Evolutionary conservation across 352 stramenopile species (phyloP).

Genomic region (Pseudoperonospora humuli): DNA sequence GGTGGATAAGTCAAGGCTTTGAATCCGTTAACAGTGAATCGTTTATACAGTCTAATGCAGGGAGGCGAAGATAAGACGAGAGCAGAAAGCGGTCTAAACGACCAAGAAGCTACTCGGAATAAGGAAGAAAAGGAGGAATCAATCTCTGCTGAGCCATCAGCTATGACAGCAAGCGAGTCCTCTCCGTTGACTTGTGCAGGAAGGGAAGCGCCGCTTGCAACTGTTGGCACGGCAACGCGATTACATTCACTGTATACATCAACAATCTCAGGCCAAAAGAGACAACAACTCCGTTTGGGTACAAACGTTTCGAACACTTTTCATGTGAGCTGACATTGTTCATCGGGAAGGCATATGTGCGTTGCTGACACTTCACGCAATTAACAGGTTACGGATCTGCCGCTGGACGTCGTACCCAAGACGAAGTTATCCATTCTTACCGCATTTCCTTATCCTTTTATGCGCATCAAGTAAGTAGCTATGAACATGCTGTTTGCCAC

Average conservation of each 20-base stretch:
- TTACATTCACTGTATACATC: conserved; percentile 37
- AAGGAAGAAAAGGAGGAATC: neutral
- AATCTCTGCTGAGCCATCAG: neutral
- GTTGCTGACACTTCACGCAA: conserved; percentile 1
- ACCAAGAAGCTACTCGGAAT: neutral
- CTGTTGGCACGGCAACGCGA: conserved; percentile 7
- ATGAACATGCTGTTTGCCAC: neutral
- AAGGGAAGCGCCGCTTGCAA: neutral
- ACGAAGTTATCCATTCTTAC: conserved; percentile 51
- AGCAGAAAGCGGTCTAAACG: neutral
- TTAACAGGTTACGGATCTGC: conserved; percentile 32
- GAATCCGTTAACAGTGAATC: neutral
- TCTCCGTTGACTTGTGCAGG: neutral
- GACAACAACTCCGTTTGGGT: conserved; percentile 4
- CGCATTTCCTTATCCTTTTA: conserved; percentile 56
- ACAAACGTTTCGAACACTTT: conserved; percentile 21
- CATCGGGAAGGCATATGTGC: neutral
- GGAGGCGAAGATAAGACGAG: neutral
- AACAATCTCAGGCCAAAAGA: conserved; percentile 15
- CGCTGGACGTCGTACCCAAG: conserved; percentile 57
- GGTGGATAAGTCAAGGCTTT: neutral
- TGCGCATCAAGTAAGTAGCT: conserved; percentile 39
- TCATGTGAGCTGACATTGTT: conserved; percentile 9
- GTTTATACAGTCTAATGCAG: neutral
- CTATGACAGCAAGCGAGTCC: neutral